Base-by-base conservation (phyloP, 257 asterid genomes). In the Nicotiana noctiflora region DNA sequence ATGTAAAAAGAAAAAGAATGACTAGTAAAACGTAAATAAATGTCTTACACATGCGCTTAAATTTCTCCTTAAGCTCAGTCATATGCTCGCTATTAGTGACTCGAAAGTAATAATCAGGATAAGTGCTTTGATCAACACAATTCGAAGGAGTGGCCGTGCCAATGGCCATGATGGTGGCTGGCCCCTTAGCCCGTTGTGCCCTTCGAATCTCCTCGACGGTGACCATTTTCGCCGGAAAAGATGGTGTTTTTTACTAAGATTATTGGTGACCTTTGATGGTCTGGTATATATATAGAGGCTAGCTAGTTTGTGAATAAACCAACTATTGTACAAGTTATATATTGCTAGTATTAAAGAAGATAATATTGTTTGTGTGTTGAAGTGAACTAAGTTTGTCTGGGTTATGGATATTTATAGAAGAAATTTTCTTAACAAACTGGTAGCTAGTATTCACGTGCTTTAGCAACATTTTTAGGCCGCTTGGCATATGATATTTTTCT, bases 41-140 rank as follows among this genome's bases (percentile, higher is more conserved):
- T 40, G 21, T 60, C 97, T 81, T 89, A 93, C 98, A 93, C 91
- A 93, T 93, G 89, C 97, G 97, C 87, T 79, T 80, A 29, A 93
- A 93, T 52, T 92, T 93, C 29, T 85, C 87, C 51, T 93, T 93
- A 15, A 93, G 94, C 6, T 90, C 94, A 0, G 86, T 82, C 89
- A 21, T 89, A 29, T 93, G 96, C 19, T 92, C 92, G 32, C 97
- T 93, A 0, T 93, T 84, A 0, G 98, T 92, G 84, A 93, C 79
- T 17, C 91, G 90, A 23, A 93, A 93, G 63, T 92, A 93, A 83
- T 84, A 92, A 51, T 93, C 94, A 0, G 98, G 88, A 77, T 90
- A 93, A 0, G 87, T 57, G 89, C 88, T 86, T 80, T 90, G 98
- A 10, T 93, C 92, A 2, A 90, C 88, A 51, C 97, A 92, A 15